Conservation (phyloP, 2,329 filamentous ascomycete genomes). For the Alternaria arbusti region DNA sequence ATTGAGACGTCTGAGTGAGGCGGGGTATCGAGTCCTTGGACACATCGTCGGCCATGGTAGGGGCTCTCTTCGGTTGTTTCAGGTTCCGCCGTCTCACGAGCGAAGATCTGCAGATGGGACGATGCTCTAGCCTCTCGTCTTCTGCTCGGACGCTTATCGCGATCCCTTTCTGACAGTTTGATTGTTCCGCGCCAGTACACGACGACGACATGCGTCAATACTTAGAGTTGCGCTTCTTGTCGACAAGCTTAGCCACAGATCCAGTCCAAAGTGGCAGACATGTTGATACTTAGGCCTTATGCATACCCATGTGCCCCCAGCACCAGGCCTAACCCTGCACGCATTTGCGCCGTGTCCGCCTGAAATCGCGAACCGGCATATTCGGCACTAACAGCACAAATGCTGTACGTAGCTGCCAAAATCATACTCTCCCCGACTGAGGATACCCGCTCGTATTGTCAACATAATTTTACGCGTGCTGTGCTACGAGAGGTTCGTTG, state of each 20-base stretch:
- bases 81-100: constrained; percentile 21
- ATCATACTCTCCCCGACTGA: constrained; percentile 1
- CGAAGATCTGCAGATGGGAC: constrained; percentile 33
- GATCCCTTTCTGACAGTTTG: constrained; percentile 1
- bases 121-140: constrained; percentile 21
- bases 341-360: constrained; percentile 23
- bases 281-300: constrained; percentile 1
- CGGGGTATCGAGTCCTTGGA: constrained; percentile 22
- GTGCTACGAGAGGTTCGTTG: constrained; percentile 1
- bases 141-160: constrained; percentile 2
- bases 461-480: constrained; percentile 3
- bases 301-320: constrained; percentile 2
- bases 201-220: not conserved
- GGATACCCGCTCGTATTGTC: not conserved
- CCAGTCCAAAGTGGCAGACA: constrained; percentile 15
- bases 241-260: constrained; percentile 4
- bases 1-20: constrained; percentile 25
- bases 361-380: constrained; percentile 22
- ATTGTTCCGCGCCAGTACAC: constrained; percentile 1
- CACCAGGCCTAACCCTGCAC: constrained; percentile 23
- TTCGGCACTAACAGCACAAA: constrained; percentile 27
- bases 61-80: constrained; percentile 38
- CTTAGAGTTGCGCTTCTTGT: not conserved
- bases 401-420: constrained; percentile 7
- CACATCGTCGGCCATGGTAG: constrained; percentile 19